phyloP scores from a whole-genome alignment of 176 grass and related monocot species.

The Coix lacrymajobi region DNA sequence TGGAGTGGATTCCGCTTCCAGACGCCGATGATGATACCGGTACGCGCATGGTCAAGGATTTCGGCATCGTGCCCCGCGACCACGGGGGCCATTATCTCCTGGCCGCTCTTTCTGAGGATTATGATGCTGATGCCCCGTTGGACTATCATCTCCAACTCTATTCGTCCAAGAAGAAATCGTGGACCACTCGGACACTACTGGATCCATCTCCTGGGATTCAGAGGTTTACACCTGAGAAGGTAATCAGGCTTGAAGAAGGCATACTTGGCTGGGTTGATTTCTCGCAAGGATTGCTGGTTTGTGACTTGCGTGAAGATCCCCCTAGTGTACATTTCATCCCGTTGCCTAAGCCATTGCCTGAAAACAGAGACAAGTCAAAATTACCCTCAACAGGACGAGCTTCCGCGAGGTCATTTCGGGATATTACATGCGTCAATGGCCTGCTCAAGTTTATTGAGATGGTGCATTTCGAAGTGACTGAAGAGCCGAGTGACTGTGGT shows the following conservation, averaged over 20 bases:
- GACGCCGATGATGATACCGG: too few relatives aligned
- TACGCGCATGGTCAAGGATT: background rate
- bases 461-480: background rate
- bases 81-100: background rate
- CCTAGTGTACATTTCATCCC: background rate
- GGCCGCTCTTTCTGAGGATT: background rate
- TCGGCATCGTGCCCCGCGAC: background rate
- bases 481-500: background rate
- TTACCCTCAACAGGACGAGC: background rate
- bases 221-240: background rate
- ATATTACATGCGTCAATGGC: background rate
- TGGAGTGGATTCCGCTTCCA: background rate
- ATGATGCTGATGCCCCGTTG: too few relatives aligned
- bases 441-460: too few relatives aligned
- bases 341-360: background rate
- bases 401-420: background rate
- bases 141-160: background rate
- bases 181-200: background rate
- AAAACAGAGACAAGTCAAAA: background rate
- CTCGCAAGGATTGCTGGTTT: background rate
- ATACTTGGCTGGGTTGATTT: background rate
- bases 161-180: background rate
- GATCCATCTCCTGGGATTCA: background rate
- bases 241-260: background rate
- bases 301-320: background rate